phyloP scores from a whole-genome alignment of 306 rosid genomes.

The Prunus kanzakura region DNA sequence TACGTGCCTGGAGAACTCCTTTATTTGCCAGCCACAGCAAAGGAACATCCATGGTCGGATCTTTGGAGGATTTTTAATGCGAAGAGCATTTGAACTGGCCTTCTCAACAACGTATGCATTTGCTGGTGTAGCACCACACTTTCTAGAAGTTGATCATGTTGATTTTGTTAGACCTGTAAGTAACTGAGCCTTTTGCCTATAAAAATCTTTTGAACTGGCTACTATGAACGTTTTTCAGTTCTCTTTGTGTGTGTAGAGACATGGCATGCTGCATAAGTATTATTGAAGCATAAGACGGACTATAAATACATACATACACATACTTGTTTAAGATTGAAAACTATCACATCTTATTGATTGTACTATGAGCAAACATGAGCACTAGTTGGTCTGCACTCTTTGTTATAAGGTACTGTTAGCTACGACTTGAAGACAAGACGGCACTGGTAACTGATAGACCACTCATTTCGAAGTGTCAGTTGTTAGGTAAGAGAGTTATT shows the following conservation, averaged over 20 bases:
- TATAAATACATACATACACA: neutral
- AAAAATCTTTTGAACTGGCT: neutral
- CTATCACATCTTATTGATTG: neutral
- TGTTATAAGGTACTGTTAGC: too few relatives aligned
- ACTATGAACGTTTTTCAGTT: neutral
- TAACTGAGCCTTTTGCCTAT: neutral
- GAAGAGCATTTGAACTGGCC: slow-evolving; percentile 89
- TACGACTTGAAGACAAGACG: too few relatives aligned
- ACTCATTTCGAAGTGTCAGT: neutral
- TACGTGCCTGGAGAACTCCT: slow-evolving; percentile 74
- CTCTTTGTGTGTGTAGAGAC: neutral
- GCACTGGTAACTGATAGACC: neutral
- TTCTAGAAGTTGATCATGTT: slow-evolving; percentile 87
- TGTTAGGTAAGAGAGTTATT: neutral
- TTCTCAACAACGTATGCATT: slow-evolving; percentile 76
- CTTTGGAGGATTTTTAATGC: slow-evolving; percentile 85
- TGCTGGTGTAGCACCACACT: slow-evolving; percentile 80
- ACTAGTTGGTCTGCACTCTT: too few relatives aligned
- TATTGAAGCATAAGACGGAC: neutral
- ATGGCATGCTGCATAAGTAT: neutral
- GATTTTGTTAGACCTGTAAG: slow-evolving; percentile 89
- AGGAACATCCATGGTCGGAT: slow-evolving; percentile 86
- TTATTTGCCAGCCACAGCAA: slow-evolving; percentile 89
- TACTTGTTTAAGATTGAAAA: neutral
- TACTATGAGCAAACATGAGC: too few relatives aligned